A percentile compares a stretch with the other conserved stretches of the same genome.
Conservation (phyloP, 805 yeast species). For the Ogataea chonburiensis region DNA sequence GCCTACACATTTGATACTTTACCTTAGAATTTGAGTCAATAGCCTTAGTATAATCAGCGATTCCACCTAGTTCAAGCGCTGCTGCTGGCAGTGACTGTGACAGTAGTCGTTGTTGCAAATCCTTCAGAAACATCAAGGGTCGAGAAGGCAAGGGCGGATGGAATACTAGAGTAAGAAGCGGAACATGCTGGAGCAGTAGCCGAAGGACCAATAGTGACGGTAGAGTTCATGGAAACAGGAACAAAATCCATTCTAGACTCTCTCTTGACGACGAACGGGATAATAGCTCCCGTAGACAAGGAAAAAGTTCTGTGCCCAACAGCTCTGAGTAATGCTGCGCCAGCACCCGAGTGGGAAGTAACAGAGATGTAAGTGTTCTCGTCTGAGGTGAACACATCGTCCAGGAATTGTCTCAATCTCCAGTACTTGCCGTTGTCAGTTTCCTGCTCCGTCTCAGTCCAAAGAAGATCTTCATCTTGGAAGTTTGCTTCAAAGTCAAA, state of each 20-base stretch:
- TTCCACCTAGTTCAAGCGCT: no score
- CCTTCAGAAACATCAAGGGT: neutral
- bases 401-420: slow-evolving; percentile 3
- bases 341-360: slow-evolving; percentile 3
- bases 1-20: neutral
- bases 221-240: neutral
- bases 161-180: neutral
- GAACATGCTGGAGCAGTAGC: slow-evolving; percentile 3
- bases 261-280: slow-evolving; percentile 3
- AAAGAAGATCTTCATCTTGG: slow-evolving; percentile 1
- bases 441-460: slow-evolving; percentile 1
- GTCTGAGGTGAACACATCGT: slow-evolving; percentile 4
- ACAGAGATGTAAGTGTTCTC: slow-evolving; percentile 4
- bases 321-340: neutral
- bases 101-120: neutral
- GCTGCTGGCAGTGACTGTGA: neutral
- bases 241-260: slow-evolving; percentile 3
- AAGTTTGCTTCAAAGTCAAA: slow-evolving; percentile 2
- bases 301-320: slow-evolving; percentile 2
- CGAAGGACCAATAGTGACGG: slow-evolving; percentile 3
- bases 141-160: slow-evolving; percentile 2
- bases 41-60: no score
- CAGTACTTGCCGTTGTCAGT: slow-evolving; percentile 2
- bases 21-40: no score
- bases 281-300: slow-evolving; percentile 4